phyloP scores from a whole-genome alignment of 2,329 filamentous ascomycete species.

The Alternaria longipes region DNA sequence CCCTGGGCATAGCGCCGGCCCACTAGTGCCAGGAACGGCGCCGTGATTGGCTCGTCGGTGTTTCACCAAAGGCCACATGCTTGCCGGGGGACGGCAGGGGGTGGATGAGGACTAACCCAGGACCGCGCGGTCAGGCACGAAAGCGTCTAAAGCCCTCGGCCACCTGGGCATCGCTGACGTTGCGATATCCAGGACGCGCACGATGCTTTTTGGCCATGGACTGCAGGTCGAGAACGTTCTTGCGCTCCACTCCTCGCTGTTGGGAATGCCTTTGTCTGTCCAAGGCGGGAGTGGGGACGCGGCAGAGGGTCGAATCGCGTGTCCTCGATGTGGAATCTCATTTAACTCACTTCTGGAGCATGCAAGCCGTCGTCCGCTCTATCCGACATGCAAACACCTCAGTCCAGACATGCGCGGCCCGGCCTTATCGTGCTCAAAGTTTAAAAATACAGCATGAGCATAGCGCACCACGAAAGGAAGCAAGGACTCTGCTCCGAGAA shows the following conservation, averaged over 20 bases:
- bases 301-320: slow-evolving; percentile 1
- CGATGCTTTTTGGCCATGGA: slow-evolving; percentile 12
- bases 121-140: slow-evolving; percentile 16
- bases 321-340: slow-evolving; percentile 6
- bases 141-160: slow-evolving; percentile 5
- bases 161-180: slow-evolving; percentile 5
- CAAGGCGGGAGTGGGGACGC: slow-evolving; percentile 4
- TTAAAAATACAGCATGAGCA: background rate
- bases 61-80: slow-evolving; percentile 16
- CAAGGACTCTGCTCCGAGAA: background rate
- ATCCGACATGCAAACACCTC: slow-evolving; percentile 6
- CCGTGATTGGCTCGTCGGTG: slow-evolving; percentile 3
- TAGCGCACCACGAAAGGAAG: background rate
- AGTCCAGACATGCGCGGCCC: slow-evolving; percentile 7
- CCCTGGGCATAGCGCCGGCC: slow-evolving; percentile 5
- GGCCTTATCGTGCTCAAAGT: background rate
- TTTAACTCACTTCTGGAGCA: slow-evolving; percentile 9
- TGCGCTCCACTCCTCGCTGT: slow-evolving; percentile 11
- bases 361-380: slow-evolving; percentile 5
- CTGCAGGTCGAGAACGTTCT: slow-evolving; percentile 13
- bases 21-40: slow-evolving; percentile 12
- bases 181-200: background rate
- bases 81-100: slow-evolving; percentile 9
- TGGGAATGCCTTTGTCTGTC: slow-evolving; percentile 3
- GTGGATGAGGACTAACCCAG: slow-evolving; percentile 5